Evolutionary conservation across 805 yeast genomes (phyloP).

Genomic region (Blastobotrys chiropterorum): DNA sequence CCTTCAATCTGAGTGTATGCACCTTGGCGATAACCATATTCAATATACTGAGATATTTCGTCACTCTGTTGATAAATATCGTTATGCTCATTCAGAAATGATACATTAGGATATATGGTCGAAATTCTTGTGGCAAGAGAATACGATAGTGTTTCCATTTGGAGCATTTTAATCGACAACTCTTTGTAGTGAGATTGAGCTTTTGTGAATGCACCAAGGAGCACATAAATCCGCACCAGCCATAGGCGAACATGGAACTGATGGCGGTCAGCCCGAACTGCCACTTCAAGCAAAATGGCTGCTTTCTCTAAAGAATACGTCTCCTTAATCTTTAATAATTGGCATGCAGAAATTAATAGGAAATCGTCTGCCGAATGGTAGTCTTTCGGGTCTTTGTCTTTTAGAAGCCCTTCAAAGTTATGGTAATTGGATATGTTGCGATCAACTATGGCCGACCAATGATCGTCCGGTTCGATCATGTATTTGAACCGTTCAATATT

Average conservation of each 20-base stretch:
- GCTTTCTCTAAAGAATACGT: constrained; percentile 34
- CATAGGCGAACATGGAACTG: constrained; percentile 69
- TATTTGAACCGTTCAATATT: constrained; percentile 46
- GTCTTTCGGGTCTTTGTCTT: constrained; percentile 51
- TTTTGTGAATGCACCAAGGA: constrained; percentile 47
- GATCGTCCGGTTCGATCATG: constrained; percentile 18
- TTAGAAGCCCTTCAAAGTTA: constrained; percentile 33
- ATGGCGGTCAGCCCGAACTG: constrained; percentile 51
- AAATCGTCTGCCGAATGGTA: constrained; percentile 66
- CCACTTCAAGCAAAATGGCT: constrained; percentile 52
- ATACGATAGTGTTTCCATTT: constrained; percentile 58
- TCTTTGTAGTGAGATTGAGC: constrained; percentile 48
- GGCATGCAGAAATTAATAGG: constrained; percentile 48
- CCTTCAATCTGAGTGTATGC: constrained; percentile 64
- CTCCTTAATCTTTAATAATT: constrained; percentile 23
- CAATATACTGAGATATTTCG: constrained; percentile 45
- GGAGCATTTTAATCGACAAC: constrained; percentile 66
- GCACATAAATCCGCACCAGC: constrained; percentile 58
- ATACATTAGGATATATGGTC: constrained; percentile 38
- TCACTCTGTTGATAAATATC: constrained; percentile 48
- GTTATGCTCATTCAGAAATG: constrained; percentile 36
- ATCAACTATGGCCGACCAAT: constrained; percentile 14
- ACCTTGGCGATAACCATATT: constrained; percentile 49
- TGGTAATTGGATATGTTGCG: constrained; percentile 38
- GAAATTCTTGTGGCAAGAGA: constrained; percentile 45